Conservation (phyloP, 2,329 filamentous ascomycete species). For the Ceratocystis smalleyi region DNA sequence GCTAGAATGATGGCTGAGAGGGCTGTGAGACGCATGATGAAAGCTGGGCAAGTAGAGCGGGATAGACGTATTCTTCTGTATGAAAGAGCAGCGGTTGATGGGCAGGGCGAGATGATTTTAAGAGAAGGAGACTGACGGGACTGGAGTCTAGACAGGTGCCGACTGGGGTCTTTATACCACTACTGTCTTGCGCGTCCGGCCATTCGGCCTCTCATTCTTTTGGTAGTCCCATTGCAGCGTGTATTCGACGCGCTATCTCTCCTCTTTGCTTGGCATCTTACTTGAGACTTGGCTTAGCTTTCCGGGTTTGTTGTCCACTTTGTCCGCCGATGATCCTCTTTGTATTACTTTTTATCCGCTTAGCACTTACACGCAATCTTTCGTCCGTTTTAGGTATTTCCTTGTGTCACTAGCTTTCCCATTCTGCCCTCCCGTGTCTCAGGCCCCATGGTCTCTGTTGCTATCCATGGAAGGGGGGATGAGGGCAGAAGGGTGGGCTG, state of each 20-base stretch:
- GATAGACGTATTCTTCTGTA: not conserved
- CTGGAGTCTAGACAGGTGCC: not conserved
- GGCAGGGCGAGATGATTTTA: not conserved
- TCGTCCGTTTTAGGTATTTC: not conserved
- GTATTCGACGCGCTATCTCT: too few relatives aligned
- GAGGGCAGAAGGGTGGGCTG: not conserved
- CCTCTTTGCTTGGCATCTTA: too few relatives aligned
- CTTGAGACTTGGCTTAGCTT: not conserved
- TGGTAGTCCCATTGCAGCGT: not conserved
- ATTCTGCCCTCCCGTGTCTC: not conserved
- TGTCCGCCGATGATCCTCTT: not conserved
- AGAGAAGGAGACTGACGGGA: not conserved
- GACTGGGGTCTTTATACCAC: not conserved
- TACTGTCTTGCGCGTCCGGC: not conserved
- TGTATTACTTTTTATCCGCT: not conserved
- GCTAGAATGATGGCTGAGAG: conserved; percentile 22
- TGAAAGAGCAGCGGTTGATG: not conserved
- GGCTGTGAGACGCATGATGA: conserved; percentile 16
- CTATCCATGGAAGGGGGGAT: not conserved
- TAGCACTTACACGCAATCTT: not conserved
- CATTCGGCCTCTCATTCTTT: not conserved
- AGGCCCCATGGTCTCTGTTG: not conserved
- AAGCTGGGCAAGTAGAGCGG: not conserved
- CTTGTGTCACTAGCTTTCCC: not conserved
- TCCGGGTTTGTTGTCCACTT: not conserved